Base-by-base conservation (phyloP, 225 moss, liverwort and hornwort species). In the Polytrichum formosum region DNA sequence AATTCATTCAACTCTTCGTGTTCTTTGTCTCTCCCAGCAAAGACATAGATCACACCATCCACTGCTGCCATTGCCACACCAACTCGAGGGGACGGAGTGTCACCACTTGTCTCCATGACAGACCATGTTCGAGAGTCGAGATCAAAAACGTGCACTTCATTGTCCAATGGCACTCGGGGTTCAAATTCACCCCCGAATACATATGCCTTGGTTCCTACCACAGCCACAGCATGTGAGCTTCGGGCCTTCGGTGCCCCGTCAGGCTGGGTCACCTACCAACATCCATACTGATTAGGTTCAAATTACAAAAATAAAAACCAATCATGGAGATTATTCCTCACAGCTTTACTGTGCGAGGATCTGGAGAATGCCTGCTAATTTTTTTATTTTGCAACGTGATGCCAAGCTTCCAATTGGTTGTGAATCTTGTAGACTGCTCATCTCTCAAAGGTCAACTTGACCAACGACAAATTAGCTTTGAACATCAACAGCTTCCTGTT, bases 171-270 rank as follows among this genome's bases (percentile, higher is more conserved):
- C 64, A 96, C 91, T 61, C 96, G 74, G 6, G 96, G 93, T 81
- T 92, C 91, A 53, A 90, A 83, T 53, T 96, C 96, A 20, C 96
- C 96, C 0, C 93, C 96, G 56, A 96, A 96, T 1, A 93, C 90
- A 66, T 78, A 96, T 1, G 91, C 96, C 72, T 87, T 90, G 53
- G 80, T 75, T 63, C 84, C 87, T 18, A 93, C 85, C 7, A 93
- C 77, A 64, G 89, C 87, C 72, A 90, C 90, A 30, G 91, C 91
- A 68, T 93, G 96, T 20, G 93, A 96, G 55, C 96, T 96, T 67
- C 96, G 80, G 5, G 96, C 86, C 27, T 67, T 74, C 2, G 96
- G 96, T 70, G 96, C 87, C 31, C 85, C 89, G 0, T 74, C 72
- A 70, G 78, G 69, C 66, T 86, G 89, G 26, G 96, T 93, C 72